A percentile compares a stretch with the other conserved stretches of the same genome.
phyloP scores from a whole-genome alignment of 2,329 filamentous ascomycete genomes.

The Arthrobotrys conoides region DNA sequence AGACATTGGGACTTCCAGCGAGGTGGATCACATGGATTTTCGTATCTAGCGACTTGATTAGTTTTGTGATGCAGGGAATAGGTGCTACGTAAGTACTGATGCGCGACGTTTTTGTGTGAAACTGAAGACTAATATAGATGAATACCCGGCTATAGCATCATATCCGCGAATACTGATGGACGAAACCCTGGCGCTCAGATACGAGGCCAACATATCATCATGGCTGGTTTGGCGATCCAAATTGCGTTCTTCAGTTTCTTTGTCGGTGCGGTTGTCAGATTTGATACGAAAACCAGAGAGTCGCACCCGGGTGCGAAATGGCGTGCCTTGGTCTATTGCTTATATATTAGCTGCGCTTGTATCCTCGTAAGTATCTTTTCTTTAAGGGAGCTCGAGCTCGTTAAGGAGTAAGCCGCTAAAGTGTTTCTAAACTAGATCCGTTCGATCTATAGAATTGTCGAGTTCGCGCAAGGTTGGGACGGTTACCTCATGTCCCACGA shows the following conservation, averaged over 20 bases:
- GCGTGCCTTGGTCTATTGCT: conserved; percentile 59
- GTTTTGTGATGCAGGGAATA: conserved; percentile 62
- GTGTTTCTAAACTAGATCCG: conserved; percentile 67
- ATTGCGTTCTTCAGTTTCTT: conserved; percentile 63
- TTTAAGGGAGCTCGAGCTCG: not conserved
- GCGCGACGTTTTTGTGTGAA: no score
- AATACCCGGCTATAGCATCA: conserved; percentile 38
- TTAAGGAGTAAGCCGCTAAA: not conserved
- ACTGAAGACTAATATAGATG: not conserved
- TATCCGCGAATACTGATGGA: conserved; percentile 60
- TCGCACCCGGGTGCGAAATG: conserved; percentile 38
- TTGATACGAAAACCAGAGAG: conserved; percentile 60
- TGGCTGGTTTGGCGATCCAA: conserved; percentile 60
- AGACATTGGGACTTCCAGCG: conserved; percentile 57
- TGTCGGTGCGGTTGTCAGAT: conserved; percentile 57
- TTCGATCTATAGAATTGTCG: conserved; percentile 72
- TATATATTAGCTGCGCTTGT: conserved; percentile 59
- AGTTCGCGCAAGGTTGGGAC: conserved; percentile 71
- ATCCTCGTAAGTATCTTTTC: conserved; percentile 57
- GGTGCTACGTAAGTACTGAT: conserved; percentile 60
- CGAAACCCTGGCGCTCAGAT: conserved; percentile 37
- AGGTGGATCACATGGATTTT: conserved; percentile 63
- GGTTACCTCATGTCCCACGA: conserved; percentile 71
- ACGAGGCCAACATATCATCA: conserved; percentile 58
- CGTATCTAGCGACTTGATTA: conserved; percentile 60